Percentiles rank a stretch among this genome's conserved stretches.
Evolutionary conservation across 345 rosid species (phyloP).

Genomic region (Populus alba): DNA sequence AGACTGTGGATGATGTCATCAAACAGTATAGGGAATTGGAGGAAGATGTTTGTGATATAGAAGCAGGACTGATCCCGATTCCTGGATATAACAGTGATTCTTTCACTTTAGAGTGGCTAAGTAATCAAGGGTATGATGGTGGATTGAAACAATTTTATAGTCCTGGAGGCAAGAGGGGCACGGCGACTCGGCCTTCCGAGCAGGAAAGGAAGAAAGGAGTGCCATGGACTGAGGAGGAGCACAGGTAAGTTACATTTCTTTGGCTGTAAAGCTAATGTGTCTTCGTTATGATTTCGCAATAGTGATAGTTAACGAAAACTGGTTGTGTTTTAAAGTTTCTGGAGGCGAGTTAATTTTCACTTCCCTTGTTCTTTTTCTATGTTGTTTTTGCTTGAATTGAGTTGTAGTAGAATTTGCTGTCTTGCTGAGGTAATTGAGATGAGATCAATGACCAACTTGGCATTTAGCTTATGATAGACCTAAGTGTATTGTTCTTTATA

Average conservation of each 20-base stretch:
- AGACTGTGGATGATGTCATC: slow-evolving; percentile 83
- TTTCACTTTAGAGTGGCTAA: slow-evolving; percentile 80
- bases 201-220: slow-evolving; percentile 98
- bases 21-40: slow-evolving; percentile 85
- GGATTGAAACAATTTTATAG: slow-evolving; percentile 48
- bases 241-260: slow-evolving; percentile 52
- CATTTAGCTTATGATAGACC: background rate
- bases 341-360: background rate
- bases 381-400: background rate
- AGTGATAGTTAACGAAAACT: background rate
- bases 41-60: slow-evolving; percentile 91
- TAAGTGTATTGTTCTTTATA: too few relatives aligned
- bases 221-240: slow-evolving; percentile 99
- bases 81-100: slow-evolving; percentile 70
- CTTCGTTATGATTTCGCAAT: background rate
- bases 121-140: slow-evolving; percentile 41
- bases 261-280: background rate
- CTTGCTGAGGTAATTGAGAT: background rate
- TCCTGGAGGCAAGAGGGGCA: slow-evolving; percentile 64
- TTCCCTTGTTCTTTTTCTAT: background rate
- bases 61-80: slow-evolving; percentile 85
- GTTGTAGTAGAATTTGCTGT: background rate
- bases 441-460: background rate
- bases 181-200: slow-evolving; percentile 54
- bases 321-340: background rate